phyloP scores from a whole-genome alignment of 1,284 basidiomycete species.

The Sporisorium reilianum region DNA sequence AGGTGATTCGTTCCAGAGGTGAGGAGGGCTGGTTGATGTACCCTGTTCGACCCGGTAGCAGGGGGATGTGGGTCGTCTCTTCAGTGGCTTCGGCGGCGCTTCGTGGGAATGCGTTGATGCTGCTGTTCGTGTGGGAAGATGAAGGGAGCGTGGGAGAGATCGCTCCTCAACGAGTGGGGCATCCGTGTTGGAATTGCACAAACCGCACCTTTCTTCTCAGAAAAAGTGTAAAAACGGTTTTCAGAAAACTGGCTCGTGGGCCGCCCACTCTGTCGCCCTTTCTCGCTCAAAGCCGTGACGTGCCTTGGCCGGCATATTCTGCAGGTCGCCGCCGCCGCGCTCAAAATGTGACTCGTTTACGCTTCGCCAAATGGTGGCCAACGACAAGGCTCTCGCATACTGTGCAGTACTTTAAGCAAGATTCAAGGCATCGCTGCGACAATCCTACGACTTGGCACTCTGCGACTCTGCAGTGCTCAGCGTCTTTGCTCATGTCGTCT shows the following conservation, averaged over 20 bases:
- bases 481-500: neutral
- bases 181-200: neutral
- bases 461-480: neutral
- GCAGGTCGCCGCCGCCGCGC: too few relatives aligned
- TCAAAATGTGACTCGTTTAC: constrained; percentile 5
- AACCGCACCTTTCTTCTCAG: constrained; percentile 1
- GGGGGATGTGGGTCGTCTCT: neutral
- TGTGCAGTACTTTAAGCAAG: too few relatives aligned
- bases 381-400: neutral
- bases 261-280: neutral
- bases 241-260: neutral
- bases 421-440: neutral
- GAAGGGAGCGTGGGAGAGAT: too few relatives aligned
- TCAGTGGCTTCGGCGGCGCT: neutral
- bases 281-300: neutral
- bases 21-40: constrained; percentile 3
- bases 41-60: neutral
- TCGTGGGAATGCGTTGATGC: too few relatives aligned
- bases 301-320: neutral
- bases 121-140: too few relatives aligned
- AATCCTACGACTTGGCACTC: neutral
- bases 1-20: neutral
- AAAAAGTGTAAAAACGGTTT: neutral
- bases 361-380: neutral
- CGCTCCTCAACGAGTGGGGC: neutral